Percentiles rank a stretch among this genome's conserved stretches.
Evolutionary conservation across 345 rosid species (phyloP).

Genomic region (Hibiscus tridactylites): DNA sequence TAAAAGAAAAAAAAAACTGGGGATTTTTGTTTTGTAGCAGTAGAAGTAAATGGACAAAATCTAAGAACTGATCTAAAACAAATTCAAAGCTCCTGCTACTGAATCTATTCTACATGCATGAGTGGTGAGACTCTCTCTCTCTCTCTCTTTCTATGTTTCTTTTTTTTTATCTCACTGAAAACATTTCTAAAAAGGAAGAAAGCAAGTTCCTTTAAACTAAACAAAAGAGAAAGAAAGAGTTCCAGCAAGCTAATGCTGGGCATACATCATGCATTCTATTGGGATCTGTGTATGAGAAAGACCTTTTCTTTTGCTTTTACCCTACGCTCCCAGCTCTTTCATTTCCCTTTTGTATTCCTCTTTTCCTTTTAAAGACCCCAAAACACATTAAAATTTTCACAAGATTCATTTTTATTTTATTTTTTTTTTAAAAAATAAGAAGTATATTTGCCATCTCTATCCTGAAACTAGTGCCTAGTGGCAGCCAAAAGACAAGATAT

Average conservation of each 20-base stretch:
- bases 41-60: slow-evolving; percentile 18
- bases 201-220: slow-evolving; percentile 57
- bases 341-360: neutral
- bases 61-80: slow-evolving; percentile 30
- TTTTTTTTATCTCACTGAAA: slow-evolving; percentile 8
- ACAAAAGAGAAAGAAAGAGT: slow-evolving; percentile 65
- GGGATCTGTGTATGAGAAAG: slow-evolving; percentile 98
- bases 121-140: slow-evolving; percentile 8
- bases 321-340: slow-evolving; percentile 15
- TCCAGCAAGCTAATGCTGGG: slow-evolving; percentile 52
- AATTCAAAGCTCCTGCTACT: slow-evolving; percentile 29
- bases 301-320: slow-evolving; percentile 51
- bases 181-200: slow-evolving; percentile 39
- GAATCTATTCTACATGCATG: slow-evolving; percentile 30
- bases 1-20: no score
- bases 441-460: neutral
- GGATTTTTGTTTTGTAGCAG: no score
- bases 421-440: neutral
- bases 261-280: slow-evolving; percentile 62
- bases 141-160: slow-evolving; percentile 26
- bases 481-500: neutral
- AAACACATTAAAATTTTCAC: neutral
- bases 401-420: neutral
- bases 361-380: slow-evolving; percentile 4
- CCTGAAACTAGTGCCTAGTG: neutral